These are phyloP conservation scores for Euphorbia pulcherrima DNA, from an alignment of 345 rosid genomes.

Conservation along the genomic window DNA sequence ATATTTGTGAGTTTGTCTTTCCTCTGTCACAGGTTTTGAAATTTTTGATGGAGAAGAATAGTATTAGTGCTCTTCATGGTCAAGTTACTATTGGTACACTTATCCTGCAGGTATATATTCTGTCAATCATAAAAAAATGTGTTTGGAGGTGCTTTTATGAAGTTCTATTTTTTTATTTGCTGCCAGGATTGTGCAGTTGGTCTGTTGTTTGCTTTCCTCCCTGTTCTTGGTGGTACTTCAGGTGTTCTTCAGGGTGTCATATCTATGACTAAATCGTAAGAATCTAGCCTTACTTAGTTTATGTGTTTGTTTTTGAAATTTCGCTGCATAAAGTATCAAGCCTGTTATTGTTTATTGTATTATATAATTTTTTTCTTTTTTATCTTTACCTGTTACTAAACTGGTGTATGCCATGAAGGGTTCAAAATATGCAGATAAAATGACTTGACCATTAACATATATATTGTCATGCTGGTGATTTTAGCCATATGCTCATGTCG, in stretches of 20 bases:
- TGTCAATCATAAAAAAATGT: not conserved
- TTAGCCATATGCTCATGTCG: not conserved
- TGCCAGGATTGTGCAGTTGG: conserved; percentile 91
- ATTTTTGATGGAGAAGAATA: conserved; percentile 84
- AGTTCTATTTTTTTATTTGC: conserved; percentile 12
- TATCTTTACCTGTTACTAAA: not conserved
- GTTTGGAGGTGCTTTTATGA: not conserved
- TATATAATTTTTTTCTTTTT: not conserved
- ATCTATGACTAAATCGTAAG: conserved; percentile 87
- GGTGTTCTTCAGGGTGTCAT: conserved; percentile 82
- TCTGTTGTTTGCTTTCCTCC: conserved; percentile 87
- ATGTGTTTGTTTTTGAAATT: not conserved
- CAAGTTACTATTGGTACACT: conserved; percentile 94
- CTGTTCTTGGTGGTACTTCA: conserved; percentile 82
- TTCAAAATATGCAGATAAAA: not conserved
- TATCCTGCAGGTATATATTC: conserved; percentile 66
- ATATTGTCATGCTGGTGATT: not conserved
- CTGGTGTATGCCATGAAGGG: not conserved
- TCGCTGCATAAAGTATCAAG: not conserved
- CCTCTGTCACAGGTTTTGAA: conserved; percentile 57
- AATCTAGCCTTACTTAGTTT: not conserved
- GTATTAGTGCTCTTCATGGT: conserved; percentile 73
- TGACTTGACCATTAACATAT: not conserved
- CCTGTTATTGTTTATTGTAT: not conserved
- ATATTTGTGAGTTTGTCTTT: not conserved